Evolutionary conservation across 768 basidiomycete species (phyloP).

Genomic region (Tulasnella sp.): DNA sequence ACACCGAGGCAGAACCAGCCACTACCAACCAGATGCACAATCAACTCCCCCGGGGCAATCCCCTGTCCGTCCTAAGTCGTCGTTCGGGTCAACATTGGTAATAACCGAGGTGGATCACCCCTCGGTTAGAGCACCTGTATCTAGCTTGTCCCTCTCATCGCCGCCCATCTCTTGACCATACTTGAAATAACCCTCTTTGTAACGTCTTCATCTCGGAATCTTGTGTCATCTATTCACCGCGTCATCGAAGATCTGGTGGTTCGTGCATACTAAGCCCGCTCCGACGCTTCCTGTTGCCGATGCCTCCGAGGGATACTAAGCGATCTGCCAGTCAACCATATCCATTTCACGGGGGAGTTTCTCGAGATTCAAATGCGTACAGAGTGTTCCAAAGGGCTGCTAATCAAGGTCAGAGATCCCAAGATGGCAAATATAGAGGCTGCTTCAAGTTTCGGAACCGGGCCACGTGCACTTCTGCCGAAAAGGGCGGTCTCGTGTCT

Average conservation of each 20-base stretch:
- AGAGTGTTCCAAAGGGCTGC: slow-evolving; percentile 42
- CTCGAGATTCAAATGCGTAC: slow-evolving; percentile 46
- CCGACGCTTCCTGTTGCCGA: no score
- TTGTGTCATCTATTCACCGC: neutral
- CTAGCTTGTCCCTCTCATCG: neutral
- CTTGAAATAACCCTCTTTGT: neutral
- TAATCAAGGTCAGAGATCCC: slow-evolving; percentile 42
- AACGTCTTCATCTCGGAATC: neutral
- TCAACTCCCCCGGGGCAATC: neutral
- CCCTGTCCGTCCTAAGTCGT: neutral
- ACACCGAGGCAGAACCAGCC: slow-evolving; percentile 34
- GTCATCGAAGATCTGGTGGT: neutral
- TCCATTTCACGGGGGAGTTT: slow-evolving; percentile 46
- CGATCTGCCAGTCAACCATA: slow-evolving; percentile 45
- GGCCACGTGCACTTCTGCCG: no score
- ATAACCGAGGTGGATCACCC: neutral
- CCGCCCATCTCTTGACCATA: neutral
- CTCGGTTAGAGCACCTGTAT: neutral
- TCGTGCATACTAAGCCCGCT: no score
- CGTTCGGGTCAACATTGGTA: neutral
- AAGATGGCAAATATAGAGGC: no score
- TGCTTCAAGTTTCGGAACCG: no score
- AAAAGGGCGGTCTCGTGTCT: no score
- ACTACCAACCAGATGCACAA: neutral
- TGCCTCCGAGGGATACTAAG: slow-evolving; percentile 38